Conservation (phyloP, 1,284 basidiomycete species). For the Ceratobasidium sp. region DNA sequence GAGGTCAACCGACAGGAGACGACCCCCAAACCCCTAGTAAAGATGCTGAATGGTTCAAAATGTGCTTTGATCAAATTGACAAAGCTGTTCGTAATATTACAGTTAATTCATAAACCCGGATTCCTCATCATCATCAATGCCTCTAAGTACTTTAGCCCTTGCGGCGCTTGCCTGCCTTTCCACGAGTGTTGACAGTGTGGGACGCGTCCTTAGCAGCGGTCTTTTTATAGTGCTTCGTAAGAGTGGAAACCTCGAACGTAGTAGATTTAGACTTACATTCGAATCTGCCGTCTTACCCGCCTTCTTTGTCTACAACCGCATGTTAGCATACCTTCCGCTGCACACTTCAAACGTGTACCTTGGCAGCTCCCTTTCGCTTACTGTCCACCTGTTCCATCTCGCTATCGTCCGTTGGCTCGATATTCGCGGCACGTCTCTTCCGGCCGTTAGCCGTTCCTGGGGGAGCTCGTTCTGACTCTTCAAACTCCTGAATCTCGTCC, state of each 20-base stretch:
- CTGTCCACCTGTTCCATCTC: slow-evolving; percentile 16
- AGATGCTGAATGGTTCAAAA: slow-evolving; percentile 69
- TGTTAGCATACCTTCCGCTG: neutral
- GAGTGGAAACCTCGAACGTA: neutral
- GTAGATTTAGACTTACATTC: neutral
- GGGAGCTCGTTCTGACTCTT: slow-evolving; percentile 4
- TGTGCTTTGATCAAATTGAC: slow-evolving; percentile 72
- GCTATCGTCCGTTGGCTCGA: slow-evolving; percentile 13
- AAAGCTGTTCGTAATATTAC: slow-evolving; percentile 50
- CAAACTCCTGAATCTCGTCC: slow-evolving; percentile 41
- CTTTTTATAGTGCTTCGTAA: neutral
- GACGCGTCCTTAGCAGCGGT: neutral
- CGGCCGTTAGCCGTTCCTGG: neutral
- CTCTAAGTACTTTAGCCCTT: slow-evolving; percentile 3
- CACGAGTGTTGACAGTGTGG: neutral
- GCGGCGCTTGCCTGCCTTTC: slow-evolving; percentile 26
- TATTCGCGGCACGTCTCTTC: slow-evolving; percentile 2
- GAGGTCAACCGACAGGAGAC: slow-evolving; percentile 52
- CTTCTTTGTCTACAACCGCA: slow-evolving; percentile 25
- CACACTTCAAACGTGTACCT: neutral
- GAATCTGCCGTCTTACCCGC: neutral
- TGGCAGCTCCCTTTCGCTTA: slow-evolving; percentile 8
- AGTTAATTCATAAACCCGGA: slow-evolving; percentile 21
- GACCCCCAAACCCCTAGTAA: slow-evolving; percentile 55
- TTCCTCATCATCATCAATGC: neutral